Conservation (phyloP, 1,284 basidiomycete species). For the Gymnopus androsaceus region DNA sequence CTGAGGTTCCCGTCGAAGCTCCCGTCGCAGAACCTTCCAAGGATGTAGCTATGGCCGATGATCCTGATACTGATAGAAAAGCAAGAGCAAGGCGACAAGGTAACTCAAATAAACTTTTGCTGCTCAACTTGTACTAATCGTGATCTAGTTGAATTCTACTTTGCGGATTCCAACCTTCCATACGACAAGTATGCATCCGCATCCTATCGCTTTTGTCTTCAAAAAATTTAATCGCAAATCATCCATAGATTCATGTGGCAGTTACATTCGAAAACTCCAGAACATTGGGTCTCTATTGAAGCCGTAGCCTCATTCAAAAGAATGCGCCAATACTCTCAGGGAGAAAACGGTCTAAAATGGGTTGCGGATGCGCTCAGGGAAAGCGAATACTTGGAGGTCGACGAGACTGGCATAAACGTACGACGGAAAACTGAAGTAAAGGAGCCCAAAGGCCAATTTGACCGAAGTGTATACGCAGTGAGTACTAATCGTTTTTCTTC, state of each 20-base stretch:
- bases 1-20: too few species aligned
- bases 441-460: slow-evolving; percentile 74
- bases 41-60: slow-evolving; percentile 17
- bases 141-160: slow-evolving; percentile 94
- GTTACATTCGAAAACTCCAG: slow-evolving; percentile 71
- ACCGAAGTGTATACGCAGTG: slow-evolving; percentile 83
- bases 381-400: slow-evolving; percentile 76
- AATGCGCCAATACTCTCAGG: slow-evolving; percentile 72
- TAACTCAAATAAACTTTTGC: background rate
- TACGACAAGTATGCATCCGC: slow-evolving; percentile 75
- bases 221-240: background rate
- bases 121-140: background rate
- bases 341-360: slow-evolving; percentile 60
- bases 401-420: slow-evolving; percentile 73
- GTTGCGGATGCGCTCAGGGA: slow-evolving; percentile 65
- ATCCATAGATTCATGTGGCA: slow-evolving; percentile 98
- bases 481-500: slow-evolving; percentile 34
- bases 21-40: background rate
- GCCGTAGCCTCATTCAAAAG: slow-evolving; percentile 95
- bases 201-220: background rate
- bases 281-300: slow-evolving; percentile 91
- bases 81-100: slow-evolving; percentile 19
- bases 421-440: slow-evolving; percentile 73
- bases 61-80: slow-evolving; percentile 18
- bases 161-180: slow-evolving; percentile 94